Percentiles rank a stretch among this genome's conserved stretches.
phyloP scores from a whole-genome alignment of 2,329 filamentous ascomycete species.

The Helicocarpus griseus region DNA sequence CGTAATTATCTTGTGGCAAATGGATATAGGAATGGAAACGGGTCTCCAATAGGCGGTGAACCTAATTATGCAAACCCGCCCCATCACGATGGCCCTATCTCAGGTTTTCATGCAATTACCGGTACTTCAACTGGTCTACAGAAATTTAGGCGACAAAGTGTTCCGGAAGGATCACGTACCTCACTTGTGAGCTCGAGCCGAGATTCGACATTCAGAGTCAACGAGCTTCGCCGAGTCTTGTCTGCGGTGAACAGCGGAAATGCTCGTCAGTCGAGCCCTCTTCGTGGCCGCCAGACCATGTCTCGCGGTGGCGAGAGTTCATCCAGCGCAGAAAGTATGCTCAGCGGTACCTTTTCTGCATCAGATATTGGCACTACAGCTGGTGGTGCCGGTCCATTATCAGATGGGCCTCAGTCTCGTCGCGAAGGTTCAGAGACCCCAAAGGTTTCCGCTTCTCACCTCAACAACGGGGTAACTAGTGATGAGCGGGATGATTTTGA shows the following conservation, averaged over 20 bases:
- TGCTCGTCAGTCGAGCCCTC: constrained; percentile 31
- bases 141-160: constrained; percentile 26
- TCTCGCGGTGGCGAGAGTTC: constrained; percentile 22
- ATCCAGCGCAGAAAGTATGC: constrained; percentile 38
- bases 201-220: constrained; percentile 38
- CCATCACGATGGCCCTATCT: constrained; percentile 13
- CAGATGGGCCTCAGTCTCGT: constrained; percentile 20
- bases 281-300: constrained; percentile 29
- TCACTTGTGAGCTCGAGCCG: constrained; percentile 29
- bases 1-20: constrained; percentile 18
- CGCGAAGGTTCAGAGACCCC: constrained; percentile 26
- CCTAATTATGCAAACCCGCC: constrained; percentile 14
- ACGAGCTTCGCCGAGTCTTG: constrained; percentile 39
- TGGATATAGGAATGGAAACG: constrained; percentile 22
- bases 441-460: constrained; percentile 18
- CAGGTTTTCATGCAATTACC: constrained; percentile 11
- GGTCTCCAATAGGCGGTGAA: constrained; percentile 21
- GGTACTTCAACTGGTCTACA: constrained; percentile 21
- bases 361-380: constrained; percentile 24
- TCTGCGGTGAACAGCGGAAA: constrained; percentile 28
- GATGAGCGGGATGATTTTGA: constrained; percentile 9
- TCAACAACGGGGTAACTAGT: constrained; percentile 10
- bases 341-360: constrained; percentile 29
- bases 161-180: constrained; percentile 26
- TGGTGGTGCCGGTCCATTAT: constrained; percentile 15